A percentile compares a stretch with the other conserved stretches of the same genome.
These are phyloP conservation scores for Alloteropsis angusta DNA, from an alignment of 202 grass and related monocot genomes.

Conservation along the genomic window DNA sequence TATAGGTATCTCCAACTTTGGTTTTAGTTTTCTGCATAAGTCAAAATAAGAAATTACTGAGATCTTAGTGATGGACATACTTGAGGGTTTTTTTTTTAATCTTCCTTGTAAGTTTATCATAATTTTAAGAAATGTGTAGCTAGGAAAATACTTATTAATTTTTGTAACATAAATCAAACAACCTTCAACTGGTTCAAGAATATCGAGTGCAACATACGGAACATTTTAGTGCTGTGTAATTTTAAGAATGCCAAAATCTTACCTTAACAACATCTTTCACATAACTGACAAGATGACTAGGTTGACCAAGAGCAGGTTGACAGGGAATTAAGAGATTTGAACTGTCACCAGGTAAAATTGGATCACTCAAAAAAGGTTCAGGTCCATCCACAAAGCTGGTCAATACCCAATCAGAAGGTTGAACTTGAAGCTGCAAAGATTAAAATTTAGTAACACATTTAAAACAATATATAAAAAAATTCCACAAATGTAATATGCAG, in stretches of 20 bases:
- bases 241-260: background rate
- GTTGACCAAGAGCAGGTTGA: background rate
- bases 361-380: background rate
- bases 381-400: background rate
- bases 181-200: background rate
- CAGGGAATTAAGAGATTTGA: slow-evolving; percentile 9
- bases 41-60: background rate
- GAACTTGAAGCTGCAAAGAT: slow-evolving; percentile 17
- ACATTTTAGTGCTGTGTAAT: background rate
- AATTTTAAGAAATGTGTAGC: background rate
- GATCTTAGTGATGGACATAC: background rate
- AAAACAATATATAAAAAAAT: background rate
- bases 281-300: background rate
- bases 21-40: slow-evolving; percentile 16
- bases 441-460: background rate
- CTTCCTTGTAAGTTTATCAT: background rate
- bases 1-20: slow-evolving; percentile 2
- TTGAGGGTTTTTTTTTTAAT: background rate
- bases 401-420: background rate
- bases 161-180: background rate
- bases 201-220: background rate
- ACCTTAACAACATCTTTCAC: slow-evolving; percentile 11
- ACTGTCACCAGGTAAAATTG: background rate
- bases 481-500: background rate
- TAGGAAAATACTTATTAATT: background rate